phyloP scores from a whole-genome alignment of 2,329 filamentous ascomycete species.

The Pyrenochaeta sp. region DNA sequence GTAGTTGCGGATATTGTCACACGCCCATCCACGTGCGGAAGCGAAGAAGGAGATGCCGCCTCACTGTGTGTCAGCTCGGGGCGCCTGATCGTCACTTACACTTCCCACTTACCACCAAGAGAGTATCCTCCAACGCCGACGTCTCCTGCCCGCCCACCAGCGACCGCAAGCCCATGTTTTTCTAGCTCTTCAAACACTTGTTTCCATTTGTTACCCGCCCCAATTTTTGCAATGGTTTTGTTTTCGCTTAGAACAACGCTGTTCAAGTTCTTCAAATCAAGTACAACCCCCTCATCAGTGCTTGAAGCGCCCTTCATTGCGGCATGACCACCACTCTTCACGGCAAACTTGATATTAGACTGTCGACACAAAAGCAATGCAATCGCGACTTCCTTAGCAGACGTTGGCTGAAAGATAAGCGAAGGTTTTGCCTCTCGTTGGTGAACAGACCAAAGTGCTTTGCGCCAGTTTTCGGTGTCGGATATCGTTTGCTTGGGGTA shows the following conservation, averaged over 20 bases:
- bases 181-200: conserved; percentile 37
- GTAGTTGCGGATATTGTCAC: conserved; percentile 41
- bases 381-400: conserved; percentile 7
- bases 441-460: conserved; percentile 1
- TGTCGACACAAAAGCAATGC: conserved; percentile 3
- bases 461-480: conserved; percentile 2
- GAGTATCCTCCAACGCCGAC: conserved; percentile 38
- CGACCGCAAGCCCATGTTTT: conserved; percentile 26
- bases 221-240: conserved; percentile 29
- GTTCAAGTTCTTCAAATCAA: conserved; percentile 48
- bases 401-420: conserved; percentile 5
- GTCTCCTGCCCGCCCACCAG: conserved; percentile 32
- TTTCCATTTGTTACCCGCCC: conserved; percentile 39
- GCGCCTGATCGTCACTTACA: conserved; percentile 17
- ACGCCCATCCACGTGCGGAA: conserved; percentile 34
- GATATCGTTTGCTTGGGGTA: conserved; percentile 6
- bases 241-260: conserved; percentile 25
- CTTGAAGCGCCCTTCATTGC: conserved; percentile 48
- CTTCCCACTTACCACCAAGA: conserved; percentile 30
- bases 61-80: not conserved
- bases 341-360: conserved; percentile 37
- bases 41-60: conserved; percentile 44
- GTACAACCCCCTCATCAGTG: conserved; percentile 51
- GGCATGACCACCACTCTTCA: conserved; percentile 55
- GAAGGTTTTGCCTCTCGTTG: not conserved